A percentile compares a stretch with the other conserved stretches of the same genome.
Conservation (phyloP, 1,139 yeast genomes). For the Geotrichum carabidarum region DNA sequence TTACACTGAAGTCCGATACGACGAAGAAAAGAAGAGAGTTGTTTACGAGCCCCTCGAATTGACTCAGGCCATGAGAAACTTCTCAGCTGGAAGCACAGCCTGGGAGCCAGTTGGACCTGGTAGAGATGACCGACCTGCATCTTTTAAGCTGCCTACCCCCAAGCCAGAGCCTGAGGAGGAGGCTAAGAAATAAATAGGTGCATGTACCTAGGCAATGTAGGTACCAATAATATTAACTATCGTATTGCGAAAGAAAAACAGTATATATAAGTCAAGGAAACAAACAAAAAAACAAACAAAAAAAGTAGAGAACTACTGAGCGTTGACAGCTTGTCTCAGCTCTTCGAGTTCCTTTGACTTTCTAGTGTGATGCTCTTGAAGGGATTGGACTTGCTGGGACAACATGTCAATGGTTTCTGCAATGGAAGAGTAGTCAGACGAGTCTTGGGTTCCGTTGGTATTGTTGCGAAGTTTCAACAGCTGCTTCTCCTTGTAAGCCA, state of each 20-base stretch:
- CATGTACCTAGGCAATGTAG: slow-evolving; percentile 10
- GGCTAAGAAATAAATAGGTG: slow-evolving; percentile 29
- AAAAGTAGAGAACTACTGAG: slow-evolving; percentile 3
- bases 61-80: slow-evolving; percentile 89
- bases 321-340: slow-evolving; percentile 44
- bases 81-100: slow-evolving; percentile 78
- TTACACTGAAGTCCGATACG: slow-evolving; percentile 83
- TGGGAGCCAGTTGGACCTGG: slow-evolving; percentile 95
- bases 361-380: slow-evolving; percentile 51
- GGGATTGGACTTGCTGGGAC: slow-evolving; percentile 57
- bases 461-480: slow-evolving; percentile 36
- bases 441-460: slow-evolving; percentile 19
- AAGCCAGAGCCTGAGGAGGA: slow-evolving; percentile 54
- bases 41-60: slow-evolving; percentile 86
- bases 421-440: slow-evolving; percentile 18
- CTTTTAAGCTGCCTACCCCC: slow-evolving; percentile 76
- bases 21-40: slow-evolving; percentile 84
- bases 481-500: slow-evolving; percentile 63
- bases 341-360: slow-evolving; percentile 50
- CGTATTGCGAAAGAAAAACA: not conserved
- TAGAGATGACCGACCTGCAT: slow-evolving; percentile 72
- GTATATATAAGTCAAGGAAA: not conserved
- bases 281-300: not conserved
- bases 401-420: slow-evolving; percentile 57
- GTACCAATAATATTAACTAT: slow-evolving; percentile 7